These are phyloP conservation scores for Solanum bukasovii DNA, from an alignment of 257 asterid species.

Conservation along the genomic window DNA sequence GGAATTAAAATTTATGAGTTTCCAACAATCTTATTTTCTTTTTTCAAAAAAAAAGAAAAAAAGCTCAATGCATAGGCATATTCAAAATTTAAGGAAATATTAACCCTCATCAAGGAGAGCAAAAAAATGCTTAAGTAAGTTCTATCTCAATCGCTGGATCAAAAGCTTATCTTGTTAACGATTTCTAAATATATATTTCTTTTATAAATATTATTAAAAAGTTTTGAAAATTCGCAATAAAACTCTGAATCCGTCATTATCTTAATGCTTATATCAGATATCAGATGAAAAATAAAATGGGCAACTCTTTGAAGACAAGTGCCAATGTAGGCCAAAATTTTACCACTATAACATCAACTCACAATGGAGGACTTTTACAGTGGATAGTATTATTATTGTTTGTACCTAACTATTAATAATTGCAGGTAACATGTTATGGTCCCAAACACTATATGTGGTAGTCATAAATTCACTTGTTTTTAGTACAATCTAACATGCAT, in stretches of 20 bases:
- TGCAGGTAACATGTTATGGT: not conserved
- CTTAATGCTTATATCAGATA: not conserved
- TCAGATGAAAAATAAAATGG: not conserved
- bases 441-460: not conserved
- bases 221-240: no score
- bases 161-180: no score
- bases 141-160: no score
- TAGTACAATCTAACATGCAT: no score
- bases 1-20: no score
- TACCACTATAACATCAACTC: not conserved
- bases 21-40: no score
- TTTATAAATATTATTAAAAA: no score
- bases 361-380: not conserved
- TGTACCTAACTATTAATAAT: not conserved
- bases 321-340: not conserved
- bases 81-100: not conserved
- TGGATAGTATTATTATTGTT: not conserved
- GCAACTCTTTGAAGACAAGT: not conserved
- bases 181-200: no score
- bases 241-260: accelerated
- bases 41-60: no score
- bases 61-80: no score
- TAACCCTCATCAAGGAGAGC: not conserved
- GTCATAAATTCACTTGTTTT: not conserved
- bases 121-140: no score